Evolutionary conservation across 140 eudicot genomes (phyloP).

Genomic region (Senecio squalidus): DNA sequence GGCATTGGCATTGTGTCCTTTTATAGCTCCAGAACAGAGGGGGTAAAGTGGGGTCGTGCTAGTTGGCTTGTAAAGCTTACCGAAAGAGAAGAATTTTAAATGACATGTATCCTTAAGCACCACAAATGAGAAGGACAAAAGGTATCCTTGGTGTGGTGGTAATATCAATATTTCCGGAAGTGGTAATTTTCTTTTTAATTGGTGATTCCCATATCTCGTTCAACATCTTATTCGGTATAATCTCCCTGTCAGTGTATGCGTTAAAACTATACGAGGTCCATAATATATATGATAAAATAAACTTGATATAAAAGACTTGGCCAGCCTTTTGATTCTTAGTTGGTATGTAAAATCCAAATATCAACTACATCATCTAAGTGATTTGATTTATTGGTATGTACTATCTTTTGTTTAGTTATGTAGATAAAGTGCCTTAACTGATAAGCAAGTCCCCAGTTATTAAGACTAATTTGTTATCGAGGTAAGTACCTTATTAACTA

Average conservation of each 20-base stretch:
- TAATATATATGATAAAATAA: not conserved
- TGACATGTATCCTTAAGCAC: constrained; percentile 51
- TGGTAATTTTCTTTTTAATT: not conserved
- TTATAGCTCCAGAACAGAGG: constrained; percentile 35
- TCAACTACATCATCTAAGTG: not conserved
- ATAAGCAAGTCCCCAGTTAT: not conserved
- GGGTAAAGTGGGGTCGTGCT: constrained; percentile 38
- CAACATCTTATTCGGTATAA: constrained; percentile 15
- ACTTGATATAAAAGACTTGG: not conserved
- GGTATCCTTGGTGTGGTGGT: constrained; percentile 16
- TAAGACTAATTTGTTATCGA: constrained; percentile 1
- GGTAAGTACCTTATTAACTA: no score
- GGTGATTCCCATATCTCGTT: constrained; percentile 5
- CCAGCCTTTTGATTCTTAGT: not conserved
- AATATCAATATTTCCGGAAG: constrained; percentile 18
- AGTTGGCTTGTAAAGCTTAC: constrained; percentile 43
- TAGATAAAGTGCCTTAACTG: not conserved
- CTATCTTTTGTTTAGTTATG: constrained; percentile 1
- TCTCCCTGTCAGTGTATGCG: not conserved
- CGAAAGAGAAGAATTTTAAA: constrained; percentile 20
- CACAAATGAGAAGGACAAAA: constrained; percentile 33
- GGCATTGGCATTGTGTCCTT: constrained; percentile 21
- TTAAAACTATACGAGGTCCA: constrained; percentile 4
- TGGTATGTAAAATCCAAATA: not conserved
- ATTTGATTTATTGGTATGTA: not conserved